These are phyloP conservation scores for Phycomyces blakesleeanus DNA, from an alignment of 192 early-diverging fungal species.

Conservation along the genomic window DNA sequence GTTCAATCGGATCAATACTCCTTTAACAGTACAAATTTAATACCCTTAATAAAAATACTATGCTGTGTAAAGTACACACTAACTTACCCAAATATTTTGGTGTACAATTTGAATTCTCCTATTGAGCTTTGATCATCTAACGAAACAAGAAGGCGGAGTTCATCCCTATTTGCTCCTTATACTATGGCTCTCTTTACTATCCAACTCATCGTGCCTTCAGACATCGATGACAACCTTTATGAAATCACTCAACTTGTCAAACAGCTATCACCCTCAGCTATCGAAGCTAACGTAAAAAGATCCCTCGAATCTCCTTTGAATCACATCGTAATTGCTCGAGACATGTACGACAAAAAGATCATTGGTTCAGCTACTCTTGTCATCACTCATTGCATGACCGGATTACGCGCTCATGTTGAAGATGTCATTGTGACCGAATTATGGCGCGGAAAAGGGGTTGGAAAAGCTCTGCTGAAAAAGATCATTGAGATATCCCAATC, in stretches of 20 bases:
- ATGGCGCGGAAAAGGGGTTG: slow-evolving; percentile 38
- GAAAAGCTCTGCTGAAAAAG: slow-evolving; percentile 23
- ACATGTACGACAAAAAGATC: slow-evolving; percentile 7
- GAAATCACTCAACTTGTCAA: neutral
- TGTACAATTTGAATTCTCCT: too few relatives aligned
- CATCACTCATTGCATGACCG: slow-evolving; percentile 32
- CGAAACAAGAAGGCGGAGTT: too few relatives aligned
- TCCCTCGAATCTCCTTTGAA: neutral
- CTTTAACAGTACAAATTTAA: too few relatives aligned
- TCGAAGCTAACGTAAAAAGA: neutral
- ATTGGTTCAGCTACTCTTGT: slow-evolving; percentile 40
- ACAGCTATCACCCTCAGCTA: neutral
- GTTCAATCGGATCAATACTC: too few relatives aligned
- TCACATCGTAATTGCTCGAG: neutral
- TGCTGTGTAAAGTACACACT: too few relatives aligned
- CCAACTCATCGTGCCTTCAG: too few relatives aligned
- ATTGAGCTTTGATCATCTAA: too few relatives aligned
- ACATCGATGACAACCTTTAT: too few relatives aligned
- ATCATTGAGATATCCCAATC: neutral
- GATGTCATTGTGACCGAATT: slow-evolving; percentile 38
- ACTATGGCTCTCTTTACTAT: too few relatives aligned
- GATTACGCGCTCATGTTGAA: slow-evolving; percentile 47
- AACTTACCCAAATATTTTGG: too few relatives aligned
- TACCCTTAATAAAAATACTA: too few relatives aligned
- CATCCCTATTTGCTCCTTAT: too few relatives aligned